These are phyloP conservation scores for Macadamia integrifolia DNA, from an alignment of 164 flowering plant species.

Conservation along the genomic window DNA sequence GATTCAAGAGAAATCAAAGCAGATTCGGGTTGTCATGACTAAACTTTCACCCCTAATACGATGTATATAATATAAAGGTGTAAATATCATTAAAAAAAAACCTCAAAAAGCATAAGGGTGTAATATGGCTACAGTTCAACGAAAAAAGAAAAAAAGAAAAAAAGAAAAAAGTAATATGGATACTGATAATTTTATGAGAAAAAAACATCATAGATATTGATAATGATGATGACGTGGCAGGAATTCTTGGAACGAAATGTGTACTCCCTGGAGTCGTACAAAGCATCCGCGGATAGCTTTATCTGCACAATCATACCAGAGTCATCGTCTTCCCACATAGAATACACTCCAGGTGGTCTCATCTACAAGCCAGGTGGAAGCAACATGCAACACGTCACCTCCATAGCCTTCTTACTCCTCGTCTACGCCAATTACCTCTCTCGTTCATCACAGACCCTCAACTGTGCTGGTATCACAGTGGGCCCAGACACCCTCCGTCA, in stretches of 20 bases:
- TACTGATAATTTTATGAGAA: too few species aligned
- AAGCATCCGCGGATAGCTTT: constrained; percentile 84
- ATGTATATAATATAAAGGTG: too few species aligned
- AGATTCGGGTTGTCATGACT: too few species aligned
- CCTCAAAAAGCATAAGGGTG: too few species aligned
- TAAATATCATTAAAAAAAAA: too few species aligned
- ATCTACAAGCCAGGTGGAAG: constrained; percentile 91
- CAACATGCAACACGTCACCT: constrained; percentile 82
- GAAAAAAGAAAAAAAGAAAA: too few species aligned
- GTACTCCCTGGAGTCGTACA: constrained; percentile 61
- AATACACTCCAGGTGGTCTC: constrained; percentile 84
- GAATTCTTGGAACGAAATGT: constrained; percentile 68
- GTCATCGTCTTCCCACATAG: constrained; percentile 68
- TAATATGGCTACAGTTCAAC: too few species aligned
- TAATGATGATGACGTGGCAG: constrained; percentile 22
- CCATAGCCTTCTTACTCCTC: constrained; percentile 86
- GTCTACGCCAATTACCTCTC: constrained; percentile 71
- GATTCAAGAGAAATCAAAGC: too few species aligned
- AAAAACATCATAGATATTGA: too few species aligned
- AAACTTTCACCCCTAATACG: too few species aligned
- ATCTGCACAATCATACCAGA: constrained; percentile 82
- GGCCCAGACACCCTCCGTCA: constrained; percentile 50
- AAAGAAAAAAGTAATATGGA: too few species aligned
- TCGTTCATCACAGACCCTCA: constrained; percentile 45
- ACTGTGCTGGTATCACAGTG: constrained; percentile 52